phyloP scores from a whole-genome alignment of 805 yeast genomes.

The Hanseniaspora meyeri region DNA sequence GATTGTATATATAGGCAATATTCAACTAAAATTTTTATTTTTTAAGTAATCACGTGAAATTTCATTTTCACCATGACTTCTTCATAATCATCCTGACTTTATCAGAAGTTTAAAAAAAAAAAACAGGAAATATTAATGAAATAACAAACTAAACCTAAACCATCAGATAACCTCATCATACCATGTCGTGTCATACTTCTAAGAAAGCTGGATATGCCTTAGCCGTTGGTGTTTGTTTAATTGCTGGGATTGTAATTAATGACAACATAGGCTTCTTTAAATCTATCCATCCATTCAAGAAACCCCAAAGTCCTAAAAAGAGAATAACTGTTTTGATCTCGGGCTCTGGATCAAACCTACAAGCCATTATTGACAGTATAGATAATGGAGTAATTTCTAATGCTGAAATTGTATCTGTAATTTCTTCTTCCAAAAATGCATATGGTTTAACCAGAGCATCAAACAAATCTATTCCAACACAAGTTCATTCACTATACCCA shows the following conservation, averaged over 20 bases:
- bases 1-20: not conserved
- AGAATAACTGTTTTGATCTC: slow-evolving; percentile 64
- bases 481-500: slow-evolving; percentile 53
- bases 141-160: not conserved
- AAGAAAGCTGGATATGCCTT: not conserved
- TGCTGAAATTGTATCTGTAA: slow-evolving; percentile 44
- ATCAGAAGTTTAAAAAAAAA: not conserved
- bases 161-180: not conserved
- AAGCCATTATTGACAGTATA: slow-evolving; percentile 77
- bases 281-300: not conserved
- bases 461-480: slow-evolving; percentile 56
- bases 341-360: slow-evolving; percentile 91
- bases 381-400: slow-evolving; percentile 29
- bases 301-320: slow-evolving; percentile 17
- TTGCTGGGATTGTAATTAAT: not conserved
- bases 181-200: not conserved
- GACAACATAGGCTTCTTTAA: not conserved
- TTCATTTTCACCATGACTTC: not conserved
- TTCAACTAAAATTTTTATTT: not conserved
- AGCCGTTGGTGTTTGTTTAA: not conserved
- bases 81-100: not conserved
- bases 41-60: not conserved
- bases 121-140: not conserved
- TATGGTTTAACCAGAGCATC: slow-evolving; percentile 75
- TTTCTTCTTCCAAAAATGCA: slow-evolving; percentile 78